Percentiles rank a stretch among this genome's conserved stretches.
Conservation (phyloP, 148 eudicot genomes). For the Fagopyrum esculentum region DNA sequence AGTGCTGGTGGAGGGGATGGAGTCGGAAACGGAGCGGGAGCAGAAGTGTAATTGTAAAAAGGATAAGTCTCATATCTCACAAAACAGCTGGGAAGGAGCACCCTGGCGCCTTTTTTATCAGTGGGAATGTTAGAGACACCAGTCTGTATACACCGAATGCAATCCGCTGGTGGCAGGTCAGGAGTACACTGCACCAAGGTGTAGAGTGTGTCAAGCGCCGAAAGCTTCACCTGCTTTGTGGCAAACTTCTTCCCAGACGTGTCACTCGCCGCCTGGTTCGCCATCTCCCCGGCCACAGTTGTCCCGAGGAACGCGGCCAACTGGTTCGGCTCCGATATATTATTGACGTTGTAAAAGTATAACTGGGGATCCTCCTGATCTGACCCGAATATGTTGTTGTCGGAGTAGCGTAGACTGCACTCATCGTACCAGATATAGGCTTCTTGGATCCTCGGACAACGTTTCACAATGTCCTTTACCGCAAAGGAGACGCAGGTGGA, state of each 20-base stretch:
- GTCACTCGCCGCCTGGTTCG: constrained; percentile 7
- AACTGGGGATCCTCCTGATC: not conserved
- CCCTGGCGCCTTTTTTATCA: constrained; percentile 13
- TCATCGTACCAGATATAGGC: constrained; percentile 31
- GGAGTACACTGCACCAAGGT: constrained; percentile 36
- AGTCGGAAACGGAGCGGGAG: not conserved
- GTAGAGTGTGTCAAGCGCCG: constrained; percentile 14
- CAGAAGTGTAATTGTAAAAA: constrained; percentile 13
- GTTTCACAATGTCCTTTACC: not conserved
- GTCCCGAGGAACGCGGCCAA: not conserved
- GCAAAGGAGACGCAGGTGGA: constrained; percentile 20
- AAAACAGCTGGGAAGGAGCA: constrained; percentile 21
- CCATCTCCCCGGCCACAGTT: not conserved
- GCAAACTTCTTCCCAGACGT: constrained; percentile 22
- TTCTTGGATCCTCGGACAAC: constrained; percentile 15
- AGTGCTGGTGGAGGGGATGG: not conserved
- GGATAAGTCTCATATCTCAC: constrained; percentile 23
- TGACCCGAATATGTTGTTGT: constrained; percentile 14
- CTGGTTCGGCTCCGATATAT: constrained; percentile 4
- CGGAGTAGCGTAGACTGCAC: constrained; percentile 28
- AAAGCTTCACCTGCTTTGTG: not conserved
- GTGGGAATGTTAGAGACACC: not conserved
- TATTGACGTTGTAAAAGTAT: not conserved
- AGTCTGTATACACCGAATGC: constrained; percentile 19
- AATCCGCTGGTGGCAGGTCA: constrained; percentile 20